Conservation (phyloP, 148 eudicot species). For the Linanthus parryae region DNA sequence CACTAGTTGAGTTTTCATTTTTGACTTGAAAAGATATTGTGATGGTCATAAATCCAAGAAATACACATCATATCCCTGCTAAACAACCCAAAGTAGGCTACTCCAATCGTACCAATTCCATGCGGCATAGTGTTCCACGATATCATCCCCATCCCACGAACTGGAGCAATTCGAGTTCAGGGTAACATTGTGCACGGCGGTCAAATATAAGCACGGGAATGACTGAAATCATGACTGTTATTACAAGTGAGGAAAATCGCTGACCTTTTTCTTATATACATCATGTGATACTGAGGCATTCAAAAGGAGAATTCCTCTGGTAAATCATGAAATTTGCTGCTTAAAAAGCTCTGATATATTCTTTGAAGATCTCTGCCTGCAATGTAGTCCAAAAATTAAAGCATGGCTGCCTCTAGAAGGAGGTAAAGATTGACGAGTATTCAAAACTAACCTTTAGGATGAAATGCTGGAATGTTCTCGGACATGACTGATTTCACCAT, state of each 20-base stretch:
- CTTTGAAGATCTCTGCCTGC: conserved; percentile 18
- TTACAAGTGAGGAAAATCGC: not conserved
- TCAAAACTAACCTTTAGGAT: conserved; percentile 8
- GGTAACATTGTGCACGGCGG: too few relatives aligned
- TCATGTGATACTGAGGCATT: not conserved
- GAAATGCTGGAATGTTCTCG: conserved; percentile 6
- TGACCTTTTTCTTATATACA: not conserved
- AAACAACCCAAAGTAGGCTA: too few relatives aligned
- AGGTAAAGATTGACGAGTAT: not conserved
- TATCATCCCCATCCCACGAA: too few relatives aligned
- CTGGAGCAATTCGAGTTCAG: too few relatives aligned
- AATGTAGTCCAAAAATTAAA: not conserved
- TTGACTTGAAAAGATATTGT: too few relatives aligned
- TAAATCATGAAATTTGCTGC: conserved; percentile 11
- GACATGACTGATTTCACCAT: conserved; percentile 10
- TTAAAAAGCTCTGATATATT: conserved; percentile 15
- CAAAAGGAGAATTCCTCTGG: conserved; percentile 19
- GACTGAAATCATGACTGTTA: too few relatives aligned
- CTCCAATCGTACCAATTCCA: too few relatives aligned
- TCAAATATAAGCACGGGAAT: too few relatives aligned
- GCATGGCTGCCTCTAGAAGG: not conserved
- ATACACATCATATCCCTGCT: too few relatives aligned
- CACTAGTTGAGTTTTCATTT: too few relatives aligned
- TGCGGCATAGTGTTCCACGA: too few relatives aligned
- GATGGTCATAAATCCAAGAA: too few relatives aligned